These are phyloP conservation scores for Cercis canadensis DNA, from an alignment of 306 rosid species.

Conservation along the genomic window DNA sequence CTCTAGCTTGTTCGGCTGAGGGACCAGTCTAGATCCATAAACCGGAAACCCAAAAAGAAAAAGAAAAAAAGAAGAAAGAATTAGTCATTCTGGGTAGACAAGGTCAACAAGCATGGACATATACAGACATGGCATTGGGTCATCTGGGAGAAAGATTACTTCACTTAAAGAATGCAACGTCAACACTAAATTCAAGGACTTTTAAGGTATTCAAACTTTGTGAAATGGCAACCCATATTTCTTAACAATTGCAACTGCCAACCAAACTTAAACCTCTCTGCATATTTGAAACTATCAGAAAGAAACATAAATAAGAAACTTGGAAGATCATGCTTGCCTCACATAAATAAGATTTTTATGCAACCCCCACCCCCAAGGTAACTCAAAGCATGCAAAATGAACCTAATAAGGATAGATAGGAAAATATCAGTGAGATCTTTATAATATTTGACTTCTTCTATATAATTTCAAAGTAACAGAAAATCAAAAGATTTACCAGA, in stretches of 20 bases:
- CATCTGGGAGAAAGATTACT: constrained; percentile 6
- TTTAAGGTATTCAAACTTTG: constrained; percentile 8
- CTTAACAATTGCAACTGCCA: background rate
- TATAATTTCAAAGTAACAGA: constrained; percentile 24
- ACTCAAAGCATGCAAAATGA: constrained; percentile 6
- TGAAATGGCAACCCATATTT: constrained; percentile 16
- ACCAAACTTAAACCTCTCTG: background rate
- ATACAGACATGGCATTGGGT: constrained; percentile 5
- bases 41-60: constrained; percentile 24
- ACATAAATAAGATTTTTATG: background rate
- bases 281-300: constrained; percentile 16
- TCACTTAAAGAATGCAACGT: constrained; percentile 16
- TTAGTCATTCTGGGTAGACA: constrained; percentile 37
- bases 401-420: background rate
- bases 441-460: constrained; percentile 17
- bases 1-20: constrained; percentile 45
- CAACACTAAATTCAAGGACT: background rate
- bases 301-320: background rate
- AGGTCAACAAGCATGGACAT: constrained; percentile 21
- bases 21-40: constrained; percentile 57
- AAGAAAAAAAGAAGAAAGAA: constrained; percentile 14
- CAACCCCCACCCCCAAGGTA: background rate
- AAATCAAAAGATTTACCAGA: constrained; percentile 56
- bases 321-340: background rate
- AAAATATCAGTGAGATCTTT: constrained; percentile 11